These are phyloP conservation scores for Ceratocystiopsis minuta DNA, from an alignment of 2,329 filamentous ascomycete species.

Conservation along the genomic window DNA sequence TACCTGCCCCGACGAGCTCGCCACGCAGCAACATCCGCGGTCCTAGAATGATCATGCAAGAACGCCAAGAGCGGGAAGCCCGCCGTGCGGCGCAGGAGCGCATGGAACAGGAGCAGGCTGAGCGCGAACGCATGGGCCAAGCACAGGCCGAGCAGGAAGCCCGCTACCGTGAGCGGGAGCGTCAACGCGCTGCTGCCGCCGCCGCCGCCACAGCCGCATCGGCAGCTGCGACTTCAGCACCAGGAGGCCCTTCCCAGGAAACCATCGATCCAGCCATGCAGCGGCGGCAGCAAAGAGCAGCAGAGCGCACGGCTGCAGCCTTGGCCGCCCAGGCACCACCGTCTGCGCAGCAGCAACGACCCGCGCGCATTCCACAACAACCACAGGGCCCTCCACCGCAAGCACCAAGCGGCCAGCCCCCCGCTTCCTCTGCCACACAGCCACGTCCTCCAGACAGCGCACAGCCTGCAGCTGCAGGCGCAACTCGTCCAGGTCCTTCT, in stretches of 20 bases:
- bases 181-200: slow-evolving; percentile 38
- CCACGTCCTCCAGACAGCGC: too few species aligned
- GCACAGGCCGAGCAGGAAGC: slow-evolving; percentile 40
- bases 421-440: too few species aligned
- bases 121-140: slow-evolving; percentile 40
- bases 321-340: too few species aligned
- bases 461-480: too few species aligned
- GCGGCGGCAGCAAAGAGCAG: too few species aligned
- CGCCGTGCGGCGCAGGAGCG: slow-evolving; percentile 50
- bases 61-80: slow-evolving; percentile 61
- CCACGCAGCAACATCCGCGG: slow-evolving; percentile 52
- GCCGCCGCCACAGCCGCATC: slow-evolving; percentile 22
- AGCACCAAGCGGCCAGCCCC: too few species aligned
- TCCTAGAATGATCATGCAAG: slow-evolving; percentile 81
- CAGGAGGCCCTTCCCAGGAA: not conserved
- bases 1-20: slow-evolving; percentile 33
- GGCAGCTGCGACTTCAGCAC: slow-evolving; percentile 15
- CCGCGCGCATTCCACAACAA: too few species aligned
- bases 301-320: too few species aligned
- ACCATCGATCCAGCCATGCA: too few species aligned
- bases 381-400: too few species aligned
- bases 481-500: too few species aligned
- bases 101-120: slow-evolving; percentile 37
- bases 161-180: slow-evolving; percentile 14
- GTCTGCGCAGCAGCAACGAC: too few species aligned